Percentiles rank a stretch among this genome's conserved stretches.
Conservation (phyloP, 805 yeast species). For the Metschnikowia kofuensis region DNA sequence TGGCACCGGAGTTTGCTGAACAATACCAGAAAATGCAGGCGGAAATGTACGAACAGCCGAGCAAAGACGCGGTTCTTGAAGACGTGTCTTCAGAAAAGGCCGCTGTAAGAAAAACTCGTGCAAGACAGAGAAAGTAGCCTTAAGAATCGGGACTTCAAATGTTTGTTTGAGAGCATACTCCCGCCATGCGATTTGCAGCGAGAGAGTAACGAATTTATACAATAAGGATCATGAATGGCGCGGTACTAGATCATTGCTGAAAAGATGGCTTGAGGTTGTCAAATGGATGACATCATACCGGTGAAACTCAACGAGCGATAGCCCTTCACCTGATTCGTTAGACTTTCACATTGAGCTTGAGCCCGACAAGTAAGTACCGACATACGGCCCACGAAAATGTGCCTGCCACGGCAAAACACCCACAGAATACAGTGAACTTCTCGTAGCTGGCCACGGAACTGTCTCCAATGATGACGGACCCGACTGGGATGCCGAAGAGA, state of each 20-base stretch:
- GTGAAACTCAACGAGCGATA: too few species aligned
- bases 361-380: slow-evolving; percentile 46
- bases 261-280: too few species aligned
- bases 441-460: slow-evolving; percentile 33
- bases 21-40: slow-evolving; percentile 23
- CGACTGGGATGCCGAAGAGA: slow-evolving; percentile 36
- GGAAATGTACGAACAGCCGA: background rate
- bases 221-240: too few species aligned
- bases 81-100: background rate
- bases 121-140: background rate
- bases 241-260: too few species aligned
- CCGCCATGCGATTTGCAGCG: too few species aligned
- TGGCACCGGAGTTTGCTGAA: slow-evolving; percentile 39
- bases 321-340: background rate
- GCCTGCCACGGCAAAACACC: slow-evolving; percentile 37
- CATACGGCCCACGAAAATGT: slow-evolving; percentile 42
- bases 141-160: too few species aligned
- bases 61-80: background rate
- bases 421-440: slow-evolving; percentile 44
- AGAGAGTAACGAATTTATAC: too few species aligned
- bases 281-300: too few species aligned
- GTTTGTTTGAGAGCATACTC: too few species aligned
- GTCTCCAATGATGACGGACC: slow-evolving; percentile 35
- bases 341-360: slow-evolving; percentile 21
- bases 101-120: background rate